Base-by-base conservation (phyloP, 345 rosid genomes). In the Limnanthes douglasii region DNA sequence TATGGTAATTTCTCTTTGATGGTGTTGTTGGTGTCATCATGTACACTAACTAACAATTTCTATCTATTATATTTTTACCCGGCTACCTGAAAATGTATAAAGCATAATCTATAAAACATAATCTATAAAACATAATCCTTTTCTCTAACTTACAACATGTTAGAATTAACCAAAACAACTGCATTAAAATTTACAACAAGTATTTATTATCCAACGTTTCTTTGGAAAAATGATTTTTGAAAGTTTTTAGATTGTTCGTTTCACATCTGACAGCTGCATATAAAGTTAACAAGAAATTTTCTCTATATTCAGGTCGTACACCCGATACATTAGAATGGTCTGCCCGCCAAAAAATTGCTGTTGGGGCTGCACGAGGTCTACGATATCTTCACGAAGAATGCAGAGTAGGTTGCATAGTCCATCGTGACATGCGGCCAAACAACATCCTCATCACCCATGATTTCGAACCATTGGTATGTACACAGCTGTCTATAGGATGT, bases 331-430 rank as follows among this genome's bases (percentile, higher is more conserved):
- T 92, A 39, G 86, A 85, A 43, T 92, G 99, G 99, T 50, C 86
- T 16, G 78, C 99, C 21, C 62, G 99, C 30, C 93, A 86, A 57
- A 92, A 78, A 62, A 76, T 92, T 50, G 99, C 96, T 11, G 83
- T 81, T 12, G 99, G 99, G 45, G 96, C 96, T 41, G 99, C 99
- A 51, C 66, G 96, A 54, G 99, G 99, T 21, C 73, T 92, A 45
- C 74, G 96, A 37, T 92, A 92, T 70, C 96, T 92, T 51, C 99
- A 92, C 31, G 99, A 92, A 74, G 99, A 92, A 46, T 92, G 99
- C 72, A 75, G 99, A 73, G 99, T 85, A 46, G 99, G 99, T 25
- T 85, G 99, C 56, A 92, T 92, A 51, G 99, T 92, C 59, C 99
- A 92, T 53, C 82, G 99, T 32, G 99, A 92, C 59, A 81, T 92